phyloP scores from a whole-genome alignment of 1,284 basidiomycete species.

The Psilocybe mexicana region DNA sequence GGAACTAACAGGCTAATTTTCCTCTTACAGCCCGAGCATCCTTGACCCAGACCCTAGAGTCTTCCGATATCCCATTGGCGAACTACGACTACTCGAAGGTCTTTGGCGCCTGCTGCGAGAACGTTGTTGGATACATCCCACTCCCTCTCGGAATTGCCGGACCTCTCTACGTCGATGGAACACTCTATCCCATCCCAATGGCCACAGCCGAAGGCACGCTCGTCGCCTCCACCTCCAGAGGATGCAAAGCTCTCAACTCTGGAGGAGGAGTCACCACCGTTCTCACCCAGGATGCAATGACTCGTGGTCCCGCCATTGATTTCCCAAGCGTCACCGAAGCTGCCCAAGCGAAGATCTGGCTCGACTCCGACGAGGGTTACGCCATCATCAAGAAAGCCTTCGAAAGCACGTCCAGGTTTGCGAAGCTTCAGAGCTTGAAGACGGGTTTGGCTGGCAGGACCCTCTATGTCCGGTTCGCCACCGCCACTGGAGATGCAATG shows the following conservation, averaged over 20 bases:
- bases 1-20: conserved; percentile 12
- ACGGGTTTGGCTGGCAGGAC: conserved; percentile 89
- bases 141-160: conserved; percentile 96
- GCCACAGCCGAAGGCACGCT: conserved; percentile 98
- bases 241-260: conserved; percentile 96
- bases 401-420: conserved; percentile 93
- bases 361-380: conserved; percentile 85
- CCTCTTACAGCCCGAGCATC: conserved; percentile 77
- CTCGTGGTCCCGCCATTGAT: conserved; percentile 95
- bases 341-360: conserved; percentile 86
- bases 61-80: conserved; percentile 80
- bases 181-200: conserved; percentile 94
- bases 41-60: conserved; percentile 82
- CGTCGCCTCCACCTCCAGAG: conserved; percentile 95
- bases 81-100: conserved; percentile 95
- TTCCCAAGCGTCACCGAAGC: conserved; percentile 86
- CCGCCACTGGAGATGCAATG: conserved; percentile 97
- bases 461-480: conserved; percentile 94
- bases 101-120: conserved; percentile 98
- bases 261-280: conserved; percentile 96
- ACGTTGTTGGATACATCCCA: conserved; percentile 97
- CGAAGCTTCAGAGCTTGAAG: conserved; percentile 81
- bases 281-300: conserved; percentile 94
- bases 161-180: conserved; percentile 90
- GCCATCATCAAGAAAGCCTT: conserved; percentile 81